Evolutionary conservation across 768 basidiomycete species (phyloP), one percentile per base, ranked within the genome.

Genomic region (Boletales sp.): DNA sequence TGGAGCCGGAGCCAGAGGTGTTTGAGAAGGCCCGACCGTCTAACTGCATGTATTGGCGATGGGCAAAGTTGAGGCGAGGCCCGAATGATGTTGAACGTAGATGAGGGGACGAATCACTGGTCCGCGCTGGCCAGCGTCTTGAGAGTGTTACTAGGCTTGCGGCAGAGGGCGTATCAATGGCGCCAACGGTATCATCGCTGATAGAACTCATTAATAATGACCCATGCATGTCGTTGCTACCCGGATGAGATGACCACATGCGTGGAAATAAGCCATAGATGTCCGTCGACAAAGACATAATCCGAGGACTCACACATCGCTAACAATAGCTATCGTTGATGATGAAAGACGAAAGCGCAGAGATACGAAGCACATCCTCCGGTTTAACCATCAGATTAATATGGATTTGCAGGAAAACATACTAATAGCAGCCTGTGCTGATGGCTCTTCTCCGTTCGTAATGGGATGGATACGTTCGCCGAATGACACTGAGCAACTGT

Each of bases 261-360:
- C 39, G 44, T n/a, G 14, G 15, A 24, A 40, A 44, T 41, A 40
- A 51, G 41, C 18, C 19, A 32, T 35, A 9, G 17, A 19, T 3
- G 11, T 11, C 12, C 21, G 15, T 38, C 7, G 12, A 18, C 10
- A 32, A 7, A 3, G 24, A 8, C 44, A 21, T 13, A 45, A 12
- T n/a, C n/a, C 12, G 15, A 49, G 8, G 13, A 70, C 80, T 70
- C 53, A 79, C 78, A 65, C 58, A 58, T 78, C 74, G 48, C 64
- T 66, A 52, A 74, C 61, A 15, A 71, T 60, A 37, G 65, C 77
- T 79, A 53, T 39, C 19, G 14, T 24, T 8, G 6, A 45, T 19
- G 9, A 13, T 3, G 17, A n/a, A 21, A 14, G 5, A 43, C n/a
- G 3, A 17, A 36, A 7, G n/a, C 14, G 40, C 12, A 34, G 18